Evolutionary conservation across 2,329 filamentous ascomycete genomes (phyloP).

Genomic region (Botrytis paeoniae): DNA sequence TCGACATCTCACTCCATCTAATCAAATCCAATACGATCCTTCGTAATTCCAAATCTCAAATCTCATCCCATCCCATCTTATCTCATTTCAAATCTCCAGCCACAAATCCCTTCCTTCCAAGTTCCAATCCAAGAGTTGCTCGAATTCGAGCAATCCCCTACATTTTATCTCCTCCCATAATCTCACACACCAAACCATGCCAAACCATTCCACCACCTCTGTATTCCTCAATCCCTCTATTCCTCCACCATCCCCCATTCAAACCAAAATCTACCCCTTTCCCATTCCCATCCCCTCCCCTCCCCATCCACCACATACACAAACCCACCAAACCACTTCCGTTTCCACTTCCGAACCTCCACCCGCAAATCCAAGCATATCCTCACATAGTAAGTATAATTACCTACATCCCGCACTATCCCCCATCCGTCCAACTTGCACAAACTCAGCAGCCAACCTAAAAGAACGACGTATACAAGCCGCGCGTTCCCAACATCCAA

Average conservation of each 20-base stretch:
- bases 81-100: background rate
- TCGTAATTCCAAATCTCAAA: background rate
- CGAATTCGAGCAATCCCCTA: background rate
- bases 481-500: background rate
- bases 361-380: background rate
- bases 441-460: background rate
- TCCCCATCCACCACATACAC: background rate
- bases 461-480: background rate
- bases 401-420: background rate
- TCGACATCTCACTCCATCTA: background rate
- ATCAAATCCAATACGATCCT: background rate
- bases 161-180: background rate
- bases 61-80: background rate
- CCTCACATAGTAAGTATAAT: background rate
- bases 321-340: background rate
- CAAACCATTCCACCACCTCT: background rate
- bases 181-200: background rate
- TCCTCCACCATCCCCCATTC: background rate
- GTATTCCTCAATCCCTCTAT: background rate
- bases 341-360: background rate
- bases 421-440: background rate
- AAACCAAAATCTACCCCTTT: no score
- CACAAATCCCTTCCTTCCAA: background rate
- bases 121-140: background rate
- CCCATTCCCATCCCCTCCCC: no score